Evolutionary conservation across 257 asterid genomes (phyloP).

Genomic region (Solanum microdontum): DNA sequence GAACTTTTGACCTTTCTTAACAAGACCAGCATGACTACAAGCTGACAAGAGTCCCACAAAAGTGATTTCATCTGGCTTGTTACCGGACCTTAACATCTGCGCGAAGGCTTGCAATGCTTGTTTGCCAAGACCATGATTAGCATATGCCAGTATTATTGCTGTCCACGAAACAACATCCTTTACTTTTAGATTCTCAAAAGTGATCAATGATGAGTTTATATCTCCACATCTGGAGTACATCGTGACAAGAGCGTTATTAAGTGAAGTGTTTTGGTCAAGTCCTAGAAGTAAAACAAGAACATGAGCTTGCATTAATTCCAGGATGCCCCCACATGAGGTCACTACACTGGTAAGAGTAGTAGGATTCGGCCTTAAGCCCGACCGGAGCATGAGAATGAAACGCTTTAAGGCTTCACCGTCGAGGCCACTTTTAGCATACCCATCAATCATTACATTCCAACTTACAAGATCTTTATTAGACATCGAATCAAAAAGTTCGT

Average conservation of each 20-base stretch:
- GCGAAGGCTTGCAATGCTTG: slow-evolving; percentile 44
- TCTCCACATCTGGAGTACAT: slow-evolving; percentile 9
- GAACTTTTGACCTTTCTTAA: slow-evolving; percentile 44
- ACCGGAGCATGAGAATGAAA: neutral
- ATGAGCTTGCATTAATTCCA: neutral
- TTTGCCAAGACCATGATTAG: slow-evolving; percentile 46
- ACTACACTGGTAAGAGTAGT: slow-evolving; percentile 7
- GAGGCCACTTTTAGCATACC: slow-evolving; percentile 31
- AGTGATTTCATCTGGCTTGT: slow-evolving; percentile 36
- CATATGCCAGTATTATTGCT: slow-evolving; percentile 35
- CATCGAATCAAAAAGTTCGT: slow-evolving; percentile 22
- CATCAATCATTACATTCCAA: slow-evolving; percentile 45
- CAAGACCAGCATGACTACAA: slow-evolving; percentile 60
- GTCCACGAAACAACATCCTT: slow-evolving; percentile 10
- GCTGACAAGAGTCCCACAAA: slow-evolving; percentile 52
- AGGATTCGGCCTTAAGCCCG: neutral
- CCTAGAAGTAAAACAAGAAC: slow-evolving; percentile 1
- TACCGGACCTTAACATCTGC: slow-evolving; percentile 38
- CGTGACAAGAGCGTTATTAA: slow-evolving; percentile 4
- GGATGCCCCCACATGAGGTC: slow-evolving; percentile 2
- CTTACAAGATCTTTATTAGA: slow-evolving; percentile 25
- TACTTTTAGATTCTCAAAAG: slow-evolving; percentile 1
- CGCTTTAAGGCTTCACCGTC: slow-evolving; percentile 23
- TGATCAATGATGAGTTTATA: neutral
- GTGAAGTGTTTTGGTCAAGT: neutral